Percentiles rank a stretch among this genome's conserved stretches.
Evolutionary conservation across 1,284 basidiomycete genomes (phyloP).

Genomic region (Puccinia horiana): DNA sequence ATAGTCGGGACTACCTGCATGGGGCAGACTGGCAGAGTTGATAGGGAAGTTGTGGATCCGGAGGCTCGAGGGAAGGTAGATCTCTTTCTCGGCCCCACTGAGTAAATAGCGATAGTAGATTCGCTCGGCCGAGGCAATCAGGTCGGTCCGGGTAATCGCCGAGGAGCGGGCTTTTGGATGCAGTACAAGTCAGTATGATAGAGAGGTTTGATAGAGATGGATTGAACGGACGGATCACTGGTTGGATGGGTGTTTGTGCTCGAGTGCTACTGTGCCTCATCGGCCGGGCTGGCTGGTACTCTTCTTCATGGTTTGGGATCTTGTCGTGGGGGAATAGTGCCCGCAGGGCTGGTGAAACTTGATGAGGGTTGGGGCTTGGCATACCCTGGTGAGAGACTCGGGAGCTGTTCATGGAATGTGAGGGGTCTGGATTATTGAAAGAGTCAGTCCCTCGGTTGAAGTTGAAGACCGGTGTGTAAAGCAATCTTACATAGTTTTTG

Average conservation of each 20-base stretch:
- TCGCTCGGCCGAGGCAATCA: conserved; percentile 88
- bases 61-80: conserved; percentile 76
- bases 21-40: conserved; percentile 67
- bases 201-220: not conserved
- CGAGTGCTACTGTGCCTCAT: not conserved
- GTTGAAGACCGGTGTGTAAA: not conserved
- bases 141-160: conserved; percentile 83
- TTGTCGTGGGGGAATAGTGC: conserved; percentile 43
- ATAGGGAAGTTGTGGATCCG: conserved; percentile 61
- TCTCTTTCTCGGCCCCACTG: conserved; percentile 71
- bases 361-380: not conserved
- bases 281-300: not conserved
- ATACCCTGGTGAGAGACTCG: not conserved
- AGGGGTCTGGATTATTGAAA: not conserved
- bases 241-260: conserved; percentile 25
- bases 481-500: conserved; percentile 9
- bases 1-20: conserved; percentile 61
- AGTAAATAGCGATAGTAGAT: conserved; percentile 89
- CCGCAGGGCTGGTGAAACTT: conserved; percentile 36
- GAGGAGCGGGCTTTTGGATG: conserved; percentile 74
- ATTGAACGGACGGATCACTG: conserved; percentile 42
- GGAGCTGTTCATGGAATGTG: conserved; percentile 10
- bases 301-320: not conserved
- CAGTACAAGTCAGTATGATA: not conserved
- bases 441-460: not conserved